Conservation (phyloP, 495 filamentous ascomycete genomes). For the Talaromyces borbonicus region DNA sequence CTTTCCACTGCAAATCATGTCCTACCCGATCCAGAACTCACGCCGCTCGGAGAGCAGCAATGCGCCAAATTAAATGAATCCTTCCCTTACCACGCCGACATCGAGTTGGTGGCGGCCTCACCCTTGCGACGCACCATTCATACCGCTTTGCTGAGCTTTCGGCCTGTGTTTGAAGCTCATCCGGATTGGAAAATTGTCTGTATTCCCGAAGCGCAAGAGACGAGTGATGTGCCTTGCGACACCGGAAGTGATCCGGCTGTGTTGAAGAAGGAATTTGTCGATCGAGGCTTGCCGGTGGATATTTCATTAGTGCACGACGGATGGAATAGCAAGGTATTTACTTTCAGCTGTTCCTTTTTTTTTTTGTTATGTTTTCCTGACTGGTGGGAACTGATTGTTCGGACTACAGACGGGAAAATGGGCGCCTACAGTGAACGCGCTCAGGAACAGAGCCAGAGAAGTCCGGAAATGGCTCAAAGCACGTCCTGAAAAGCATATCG, state of each 20-base stretch:
- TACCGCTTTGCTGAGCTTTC: slow-evolving; percentile 67
- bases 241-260: slow-evolving; percentile 49
- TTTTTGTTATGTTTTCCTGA: neutral
- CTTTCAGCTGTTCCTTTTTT: no score
- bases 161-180: slow-evolving; percentile 35
- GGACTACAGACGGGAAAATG: slow-evolving; percentile 35
- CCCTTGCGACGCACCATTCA: slow-evolving; percentile 78
- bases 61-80: slow-evolving; percentile 48
- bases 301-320: slow-evolving; percentile 46
- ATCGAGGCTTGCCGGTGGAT: slow-evolving; percentile 48
- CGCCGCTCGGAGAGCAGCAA: slow-evolving; percentile 65
- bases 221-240: slow-evolving; percentile 67
- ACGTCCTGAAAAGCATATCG: slow-evolving; percentile 48
- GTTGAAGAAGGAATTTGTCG: slow-evolving; percentile 55
- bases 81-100: slow-evolving; percentile 54
- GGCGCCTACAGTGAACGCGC: slow-evolving; percentile 44
- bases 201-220: slow-evolving; percentile 76
- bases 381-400: neutral
- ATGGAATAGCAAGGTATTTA: slow-evolving; percentile 61
- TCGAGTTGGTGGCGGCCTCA: slow-evolving; percentile 70
- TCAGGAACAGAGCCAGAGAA: slow-evolving; percentile 52
- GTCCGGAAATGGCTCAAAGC: slow-evolving; percentile 60
- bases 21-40: slow-evolving; percentile 70
- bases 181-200: slow-evolving; percentile 50
- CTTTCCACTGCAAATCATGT: slow-evolving; percentile 58